A percentile compares a stretch with the other conserved stretches of the same genome.
These are phyloP conservation scores for Backusella circina DNA, from an alignment of 192 early-diverging fungal genomes.

Conservation along the genomic window DNA sequence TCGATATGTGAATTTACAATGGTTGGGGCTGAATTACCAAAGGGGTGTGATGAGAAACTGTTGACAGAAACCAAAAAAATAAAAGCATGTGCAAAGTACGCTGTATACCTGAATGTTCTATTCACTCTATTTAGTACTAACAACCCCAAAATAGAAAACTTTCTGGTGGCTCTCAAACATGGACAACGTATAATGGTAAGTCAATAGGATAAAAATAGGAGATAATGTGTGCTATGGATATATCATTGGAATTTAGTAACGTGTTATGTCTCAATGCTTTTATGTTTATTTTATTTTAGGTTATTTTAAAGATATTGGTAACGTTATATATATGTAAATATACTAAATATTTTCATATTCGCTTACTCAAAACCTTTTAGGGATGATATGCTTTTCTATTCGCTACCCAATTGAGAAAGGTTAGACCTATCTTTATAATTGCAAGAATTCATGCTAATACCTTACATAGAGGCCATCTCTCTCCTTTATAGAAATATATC, in stretches of 20 bases:
- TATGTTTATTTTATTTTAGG: neutral
- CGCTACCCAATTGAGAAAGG: neutral
- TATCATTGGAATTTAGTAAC: neutral
- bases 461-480: neutral
- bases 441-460: neutral
- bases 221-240: neutral
- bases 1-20: neutral
- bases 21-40: neutral
- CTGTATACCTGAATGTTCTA: neutral
- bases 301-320: conserved; percentile 1
- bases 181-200: neutral
- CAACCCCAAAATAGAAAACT: neutral
- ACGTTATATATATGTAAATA: no score
- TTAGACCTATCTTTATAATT: neutral
- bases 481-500: neutral
- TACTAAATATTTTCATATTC: neutral
- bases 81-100: neutral
- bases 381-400: neutral
- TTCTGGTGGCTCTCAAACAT: neutral
- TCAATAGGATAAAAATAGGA: neutral
- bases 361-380: neutral
- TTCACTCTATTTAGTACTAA: neutral
- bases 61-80: neutral
- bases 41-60: neutral
- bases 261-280: neutral